Evolutionary conservation across 805 yeast species (phyloP), one percentile per base, ranked within the genome.

Genomic region (Candida argentea): DNA sequence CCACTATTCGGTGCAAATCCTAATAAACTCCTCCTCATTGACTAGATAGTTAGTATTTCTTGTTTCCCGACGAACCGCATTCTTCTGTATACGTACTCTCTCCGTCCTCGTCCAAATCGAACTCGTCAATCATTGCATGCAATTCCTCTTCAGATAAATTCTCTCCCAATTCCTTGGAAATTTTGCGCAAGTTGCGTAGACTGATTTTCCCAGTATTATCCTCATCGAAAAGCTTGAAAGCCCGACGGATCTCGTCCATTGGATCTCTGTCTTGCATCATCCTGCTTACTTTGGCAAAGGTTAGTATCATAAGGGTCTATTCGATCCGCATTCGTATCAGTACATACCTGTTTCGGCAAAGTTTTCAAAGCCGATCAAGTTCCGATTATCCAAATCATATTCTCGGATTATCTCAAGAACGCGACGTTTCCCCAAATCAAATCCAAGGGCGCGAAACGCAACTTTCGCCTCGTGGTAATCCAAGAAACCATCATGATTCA

Each of bases 41-140:
- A 86, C 67, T 64, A 47, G 5, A 18, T 21, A 11, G 14, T 25
- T 3, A 62, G 55, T 53, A 54, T 60, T 54, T 57, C 14, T 6
- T 19, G 12, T 20, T 5, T 13, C 12, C 7, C 13, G 16, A 16
- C 13, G 5, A 8, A 5, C 5, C 10, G 6, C 6, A n/a, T n/a
- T n/a, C n/a, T n/a, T n/a, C 20, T 11, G 5, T 4, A 46, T 59
- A 67, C 68, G 42, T 54, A 56, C 68, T 87, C 39, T 83, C 95
- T 28, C 97, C 97, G 52, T 91, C 97, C 31, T 84, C 94, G 50
- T 91, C 96, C 28, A 87, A 58, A 56, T 91, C 99, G 48, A 91
- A 91, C 52, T 89, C 97, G 36, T 87, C 95, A 39, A 91, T 91
- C 98, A 91, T 91, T 4, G 96, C 96, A 40, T 82, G 69, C 28